Percentiles rank a stretch among this genome's conserved stretches.
Evolutionary conservation across 2,329 filamentous ascomycete species (phyloP).

Genomic region (Xylaria hypoxylon): DNA sequence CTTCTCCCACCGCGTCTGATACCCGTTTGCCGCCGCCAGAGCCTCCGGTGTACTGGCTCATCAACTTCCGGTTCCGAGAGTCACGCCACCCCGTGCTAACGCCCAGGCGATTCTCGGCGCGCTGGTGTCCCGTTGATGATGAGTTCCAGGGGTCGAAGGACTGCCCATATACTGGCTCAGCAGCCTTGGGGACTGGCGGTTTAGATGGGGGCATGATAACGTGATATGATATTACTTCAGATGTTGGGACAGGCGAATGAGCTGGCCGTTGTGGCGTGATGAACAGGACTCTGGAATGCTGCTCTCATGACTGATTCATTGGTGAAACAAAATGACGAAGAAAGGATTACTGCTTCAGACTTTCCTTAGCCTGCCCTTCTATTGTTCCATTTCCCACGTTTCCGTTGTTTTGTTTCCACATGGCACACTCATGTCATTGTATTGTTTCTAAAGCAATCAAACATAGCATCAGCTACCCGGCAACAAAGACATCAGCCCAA

Average conservation of each 20-base stretch:
- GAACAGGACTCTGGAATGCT: neutral
- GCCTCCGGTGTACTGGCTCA: constrained; percentile 73
- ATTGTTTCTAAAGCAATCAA: constrained; percentile 15
- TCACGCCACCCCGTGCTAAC: constrained; percentile 75
- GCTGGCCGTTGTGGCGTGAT: constrained; percentile 11
- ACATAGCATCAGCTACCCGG: constrained; percentile 6
- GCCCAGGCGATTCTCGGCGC: constrained; percentile 73
- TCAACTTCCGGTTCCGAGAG: constrained; percentile 75
- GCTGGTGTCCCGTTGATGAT: constrained; percentile 81
- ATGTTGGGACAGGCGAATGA: constrained; percentile 14
- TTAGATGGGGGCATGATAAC: constrained; percentile 42
- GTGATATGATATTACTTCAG: constrained; percentile 25
- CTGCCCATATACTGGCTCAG: constrained; percentile 57
- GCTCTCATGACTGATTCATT: constrained; percentile 28
- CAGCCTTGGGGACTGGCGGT: constrained; percentile 49
- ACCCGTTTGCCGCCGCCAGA: constrained; percentile 69
- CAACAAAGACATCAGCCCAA: neutral
- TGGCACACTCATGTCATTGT: constrained; percentile 20
- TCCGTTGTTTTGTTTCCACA: constrained; percentile 19
- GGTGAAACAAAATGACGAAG: constrained; percentile 1
- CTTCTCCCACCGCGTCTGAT: constrained; percentile 73
- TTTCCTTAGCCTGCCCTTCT: neutral
- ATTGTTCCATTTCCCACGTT: constrained; percentile 14
- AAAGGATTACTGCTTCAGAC: constrained; percentile 1
- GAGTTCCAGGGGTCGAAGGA: constrained; percentile 78